Evolutionary conservation across 495 filamentous ascomycete genomes (phyloP), one percentile per base, ranked within the genome.

Genomic region (Annulohypoxylon moriforme): DNA sequence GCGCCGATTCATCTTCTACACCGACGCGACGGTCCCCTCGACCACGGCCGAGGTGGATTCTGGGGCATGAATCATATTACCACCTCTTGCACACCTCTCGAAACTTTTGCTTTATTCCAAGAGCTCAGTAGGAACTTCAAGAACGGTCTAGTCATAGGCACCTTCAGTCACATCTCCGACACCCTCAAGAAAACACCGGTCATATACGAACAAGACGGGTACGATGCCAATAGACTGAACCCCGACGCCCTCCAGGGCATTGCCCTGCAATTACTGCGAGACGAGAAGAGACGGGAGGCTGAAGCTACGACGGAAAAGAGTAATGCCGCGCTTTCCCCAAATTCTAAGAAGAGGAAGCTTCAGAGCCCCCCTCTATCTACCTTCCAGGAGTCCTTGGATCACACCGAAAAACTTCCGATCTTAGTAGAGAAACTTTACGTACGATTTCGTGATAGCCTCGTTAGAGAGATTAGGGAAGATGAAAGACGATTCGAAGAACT

Each of bases 81-180:
- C 78, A 85, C 86, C 70, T 80, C 86, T 69, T 94, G 94, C 81
- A 95, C 94, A 67, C 90, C 91, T 59, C 91, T 97, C 82, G 95
- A 98, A 85, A 89, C 88, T 34, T 86, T 98, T 18, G 87, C 98
- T 62, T 88, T 99, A 68, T 96, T 97, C 81, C 94, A 96, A 80
- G 90, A 91, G 9, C 88, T 99, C 50, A 71, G 71, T 27, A 76
- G 57, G 40, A 69, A 69, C 40, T 86, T 87, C 52, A 79, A 86
- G 40, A 85, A 89, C 77, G 91, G 92, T 74, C 81, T 87, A 63
- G 85, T 89, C 49, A 83, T 87, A 16, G 72, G 87, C 47, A 88
- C 86, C 60, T 98, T 98, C 78, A 80, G 78, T 49, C 83, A 83
- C 44, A 92, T 97, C 63, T 94, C 95, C 57, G 85, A 91, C 50